phyloP scores from a whole-genome alignment of 2,329 filamentous ascomycete species.

The Apiospora aurea region DNA sequence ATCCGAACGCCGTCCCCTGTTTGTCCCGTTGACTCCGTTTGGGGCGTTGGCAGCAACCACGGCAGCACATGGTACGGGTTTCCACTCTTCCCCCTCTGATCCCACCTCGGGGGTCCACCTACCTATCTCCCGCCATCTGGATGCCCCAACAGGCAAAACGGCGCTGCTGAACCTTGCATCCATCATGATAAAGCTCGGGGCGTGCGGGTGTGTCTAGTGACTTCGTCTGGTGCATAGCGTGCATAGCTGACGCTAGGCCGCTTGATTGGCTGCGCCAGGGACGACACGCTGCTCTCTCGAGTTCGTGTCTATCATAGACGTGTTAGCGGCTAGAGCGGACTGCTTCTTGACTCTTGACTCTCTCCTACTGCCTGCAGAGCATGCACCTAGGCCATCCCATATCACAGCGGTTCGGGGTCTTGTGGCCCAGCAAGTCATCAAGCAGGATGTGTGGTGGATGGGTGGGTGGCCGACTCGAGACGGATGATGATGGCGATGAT shows the following conservation, averaged over 20 bases:
- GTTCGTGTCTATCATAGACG: background rate
- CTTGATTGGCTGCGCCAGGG: background rate
- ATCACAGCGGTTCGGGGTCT: slow-evolving; percentile 16
- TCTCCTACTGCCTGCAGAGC: background rate
- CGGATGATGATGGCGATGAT: slow-evolving; percentile 17
- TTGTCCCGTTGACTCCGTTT: background rate
- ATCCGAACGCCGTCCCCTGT: background rate
- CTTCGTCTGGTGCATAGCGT: background rate
- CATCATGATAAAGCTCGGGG: slow-evolving; percentile 20
- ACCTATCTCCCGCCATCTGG: slow-evolving; percentile 1
- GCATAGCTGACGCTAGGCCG: background rate
- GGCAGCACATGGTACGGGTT: slow-evolving; percentile 1
- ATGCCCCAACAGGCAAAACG: slow-evolving; percentile 4
- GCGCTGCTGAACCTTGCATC: slow-evolving; percentile 7
- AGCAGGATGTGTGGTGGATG: slow-evolving; percentile 5
- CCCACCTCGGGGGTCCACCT: slow-evolving; percentile 10
- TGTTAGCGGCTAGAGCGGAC: slow-evolving; percentile 6
- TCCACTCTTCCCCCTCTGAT: background rate
- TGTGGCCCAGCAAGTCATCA: slow-evolving; percentile 18
- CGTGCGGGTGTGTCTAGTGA: slow-evolving; percentile 18
- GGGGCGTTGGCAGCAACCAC: slow-evolving; percentile 1
- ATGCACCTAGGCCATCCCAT: background rate
- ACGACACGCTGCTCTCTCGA: slow-evolving; percentile 1
- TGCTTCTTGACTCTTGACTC: background rate
- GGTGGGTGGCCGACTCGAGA: background rate